A percentile compares a stretch with the other conserved stretches of the same genome.
Evolutionary conservation across 2,329 filamentous ascomycete genomes (phyloP).

Genomic region (Arachnomyces sp.): DNA sequence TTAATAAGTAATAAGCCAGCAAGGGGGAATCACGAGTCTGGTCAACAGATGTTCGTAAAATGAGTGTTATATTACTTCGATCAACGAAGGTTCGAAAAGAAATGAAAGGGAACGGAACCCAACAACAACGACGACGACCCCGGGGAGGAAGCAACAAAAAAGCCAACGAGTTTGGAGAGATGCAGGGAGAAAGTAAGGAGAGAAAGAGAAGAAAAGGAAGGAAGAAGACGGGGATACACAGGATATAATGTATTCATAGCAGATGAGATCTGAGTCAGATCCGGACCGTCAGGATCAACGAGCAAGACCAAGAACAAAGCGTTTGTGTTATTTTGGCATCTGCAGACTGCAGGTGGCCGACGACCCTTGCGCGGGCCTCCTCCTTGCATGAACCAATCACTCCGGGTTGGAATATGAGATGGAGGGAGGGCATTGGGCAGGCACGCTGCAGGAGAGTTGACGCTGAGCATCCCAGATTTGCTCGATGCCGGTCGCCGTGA

Average conservation of each 20-base stretch:
- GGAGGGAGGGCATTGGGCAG: too few species aligned
- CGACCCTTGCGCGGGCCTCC: too few species aligned
- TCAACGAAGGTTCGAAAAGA: slow-evolving; percentile 22
- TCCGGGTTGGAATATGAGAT: too few species aligned
- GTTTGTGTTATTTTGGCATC: too few species aligned
- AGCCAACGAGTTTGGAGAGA: slow-evolving; percentile 13
- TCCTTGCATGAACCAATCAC: too few species aligned
- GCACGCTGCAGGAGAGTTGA: too few species aligned
- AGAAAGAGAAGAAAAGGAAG: slow-evolving; percentile 3
- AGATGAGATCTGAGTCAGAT: slow-evolving; percentile 1
- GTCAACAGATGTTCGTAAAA: slow-evolving; percentile 35
- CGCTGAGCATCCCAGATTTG: too few species aligned
- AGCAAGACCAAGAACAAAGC: slow-evolving; percentile 2
- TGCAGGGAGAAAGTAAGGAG: slow-evolving; percentile 17
- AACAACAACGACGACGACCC: slow-evolving; percentile 9
- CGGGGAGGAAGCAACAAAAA: slow-evolving; percentile 7
- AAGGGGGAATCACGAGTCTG: slow-evolving; percentile 18
- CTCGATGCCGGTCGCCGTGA: too few species aligned
- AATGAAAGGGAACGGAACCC: slow-evolving; percentile 14
- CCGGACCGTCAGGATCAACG: too few species aligned
- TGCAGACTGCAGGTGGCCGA: too few species aligned
- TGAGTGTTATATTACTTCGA: slow-evolving; percentile 38
- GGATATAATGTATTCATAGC: slow-evolving; percentile 11
- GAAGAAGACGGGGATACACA: slow-evolving; percentile 8
- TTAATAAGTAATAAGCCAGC: too few species aligned